Evolutionary conservation across 768 basidiomycete species (phyloP), one percentile per base, ranked within the genome.

Genomic region (Mycena pura): DNA sequence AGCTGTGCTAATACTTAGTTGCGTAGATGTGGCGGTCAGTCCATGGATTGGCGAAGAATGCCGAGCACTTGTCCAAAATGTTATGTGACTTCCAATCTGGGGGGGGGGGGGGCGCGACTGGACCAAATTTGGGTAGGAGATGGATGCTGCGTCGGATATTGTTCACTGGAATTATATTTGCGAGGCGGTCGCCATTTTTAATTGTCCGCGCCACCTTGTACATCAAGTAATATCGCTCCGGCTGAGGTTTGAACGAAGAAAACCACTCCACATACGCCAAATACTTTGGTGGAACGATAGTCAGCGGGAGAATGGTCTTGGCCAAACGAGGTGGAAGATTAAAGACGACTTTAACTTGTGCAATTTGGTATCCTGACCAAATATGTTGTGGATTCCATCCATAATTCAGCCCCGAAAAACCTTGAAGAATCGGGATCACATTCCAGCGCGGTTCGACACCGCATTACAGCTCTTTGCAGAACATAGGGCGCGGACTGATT

Each of bases 241-340:
- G 63, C 15, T 24, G 29, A 40, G 39, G 17, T 19, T 53, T 25
- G 46, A 72, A 69, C 6, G 63, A 36, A 2, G 63, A 61, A 46
- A 64, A 73, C 70, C 71, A 72, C 49, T 73, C 67, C 6, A 74
- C 62, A 51, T 72, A 74, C 6, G 72, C 72, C 10, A 74, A 63
- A 43, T 68, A 63, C 13, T 57, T 13, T 7, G 51, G 56, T 14
- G 61, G 40, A 29, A 36, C 44, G 17, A 63, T 41, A 13, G 31
- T 28, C 36, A 32, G n/a, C n/a, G 38, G 52, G 24, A 67, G 63
- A 24, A 67, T 41, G 15, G 45, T 13, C 7, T 56, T 44, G 25
- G 45, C 41, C 10, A 48, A 44, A 11, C 56, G 46, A 8, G 57
- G 19, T 31, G 72, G 66, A 5, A 73, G 41, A 13, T 59, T 57